These are phyloP conservation scores for Ceratocystis alfenasii DNA, from an alignment of 2,329 filamentous ascomycete genomes.

Conservation along the genomic window DNA sequence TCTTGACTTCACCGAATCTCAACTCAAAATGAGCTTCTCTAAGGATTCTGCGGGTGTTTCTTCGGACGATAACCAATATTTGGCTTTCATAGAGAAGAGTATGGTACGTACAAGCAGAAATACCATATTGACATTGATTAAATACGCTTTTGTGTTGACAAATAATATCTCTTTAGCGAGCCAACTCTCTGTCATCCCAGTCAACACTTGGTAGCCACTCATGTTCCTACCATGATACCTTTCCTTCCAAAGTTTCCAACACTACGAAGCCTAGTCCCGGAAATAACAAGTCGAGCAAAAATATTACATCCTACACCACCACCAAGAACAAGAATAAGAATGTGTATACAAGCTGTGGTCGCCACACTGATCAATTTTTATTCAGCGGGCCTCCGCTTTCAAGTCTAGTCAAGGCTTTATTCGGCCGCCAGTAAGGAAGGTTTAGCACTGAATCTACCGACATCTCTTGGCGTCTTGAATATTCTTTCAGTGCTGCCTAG, in stretches of 20 bases:
- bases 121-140: too few species aligned
- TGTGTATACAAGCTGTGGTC: slow-evolving; percentile 43
- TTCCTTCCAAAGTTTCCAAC: slow-evolving; percentile 1
- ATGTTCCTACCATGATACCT: neutral
- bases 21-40: slow-evolving; percentile 14
- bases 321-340: slow-evolving; percentile 32
- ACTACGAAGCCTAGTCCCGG: slow-evolving; percentile 18
- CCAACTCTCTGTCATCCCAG: slow-evolving; percentile 16
- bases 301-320: slow-evolving; percentile 24
- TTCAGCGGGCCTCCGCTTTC: slow-evolving; percentile 39
- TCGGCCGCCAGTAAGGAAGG: slow-evolving; percentile 23
- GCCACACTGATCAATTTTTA: slow-evolving; percentile 43
- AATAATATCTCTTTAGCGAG: neutral
- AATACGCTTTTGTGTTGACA: too few species aligned
- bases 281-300: neutral
- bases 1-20: neutral
- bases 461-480: too few species aligned
- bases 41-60: slow-evolving; percentile 1
- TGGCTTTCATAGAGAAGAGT: slow-evolving; percentile 14
- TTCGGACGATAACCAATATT: slow-evolving; percentile 5
- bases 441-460: too few species aligned
- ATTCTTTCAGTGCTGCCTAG: too few species aligned
- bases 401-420: slow-evolving; percentile 34
- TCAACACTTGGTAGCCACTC: neutral
- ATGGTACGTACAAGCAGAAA: slow-evolving; percentile 8